Base-by-base conservation (phyloP, 2,329 filamentous ascomycete species). In the Paracorniculantispora psalliotae region DNA sequence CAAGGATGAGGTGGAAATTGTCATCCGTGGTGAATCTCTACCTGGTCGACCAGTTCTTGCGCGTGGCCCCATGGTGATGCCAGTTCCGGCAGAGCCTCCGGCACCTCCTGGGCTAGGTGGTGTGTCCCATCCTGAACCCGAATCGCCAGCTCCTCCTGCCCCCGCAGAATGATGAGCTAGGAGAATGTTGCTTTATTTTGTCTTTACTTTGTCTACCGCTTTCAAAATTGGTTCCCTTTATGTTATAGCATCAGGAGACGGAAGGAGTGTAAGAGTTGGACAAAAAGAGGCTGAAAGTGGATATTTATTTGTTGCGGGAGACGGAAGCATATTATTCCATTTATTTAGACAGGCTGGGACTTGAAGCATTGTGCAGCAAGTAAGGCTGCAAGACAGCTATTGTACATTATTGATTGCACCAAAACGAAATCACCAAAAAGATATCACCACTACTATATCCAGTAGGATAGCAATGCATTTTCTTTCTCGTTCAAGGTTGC, bases 1-100 rank as follows among this genome's bases (percentile, higher is more conserved):
- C 72, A 90, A 88, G 72, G 86, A 89, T 3, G 94, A 99, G 73
- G 96, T 97, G 63, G 86, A 92, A 72, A 91, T 89, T 77, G 90
- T 97, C 6, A 87, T 99, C 63, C 85, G 84, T 55, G 94, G 94
- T 37, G 91, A 97, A 75, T 88, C 89, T 69, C 78, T 99, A 39
- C 80, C 86, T 1, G 82, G 83, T 48, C 90, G 90, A 61, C 75
- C 68, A 44, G 67, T 70, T 13, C 65, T 93, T 17, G 91, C 91
- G 0, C 75, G 73, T 60, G 75, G 75, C 3, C 74, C 75, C 1
- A 61, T 77, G 67, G 68, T 71, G 25, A 60, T 77, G 47, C 74
- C 75, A 4, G 69, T 75, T 9, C 72, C 73, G 9, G 65, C 67
- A 23, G 67, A 73, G 7, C 61, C 66, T n/a, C 71, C 71, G 2